These are phyloP conservation scores for Brassica balearica DNA, from an alignment of 441 rosid species.

Conservation along the genomic window DNA sequence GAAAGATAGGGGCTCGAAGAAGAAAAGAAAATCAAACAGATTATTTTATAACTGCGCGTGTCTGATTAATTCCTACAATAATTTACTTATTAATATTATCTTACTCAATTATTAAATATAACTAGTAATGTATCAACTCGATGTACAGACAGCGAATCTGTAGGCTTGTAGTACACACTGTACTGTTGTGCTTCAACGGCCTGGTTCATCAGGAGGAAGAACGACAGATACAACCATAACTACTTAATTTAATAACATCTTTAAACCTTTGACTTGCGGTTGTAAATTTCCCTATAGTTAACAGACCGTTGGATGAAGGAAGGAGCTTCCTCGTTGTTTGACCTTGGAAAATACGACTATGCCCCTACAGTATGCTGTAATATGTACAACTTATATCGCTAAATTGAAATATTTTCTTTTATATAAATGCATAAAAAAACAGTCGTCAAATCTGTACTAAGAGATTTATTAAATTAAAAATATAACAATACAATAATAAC, in stretches of 20 bases:
- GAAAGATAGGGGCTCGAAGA: conserved; percentile 32
- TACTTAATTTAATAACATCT: not conserved
- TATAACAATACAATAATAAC: no score
- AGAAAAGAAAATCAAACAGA: conserved; percentile 29
- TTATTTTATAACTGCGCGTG: conserved; percentile 45
- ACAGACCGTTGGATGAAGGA: conserved; percentile 32
- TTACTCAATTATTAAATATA: conserved; percentile 30
- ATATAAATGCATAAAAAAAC: no score
- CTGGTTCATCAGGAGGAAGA: conserved; percentile 34
- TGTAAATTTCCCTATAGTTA: conserved; percentile 28
- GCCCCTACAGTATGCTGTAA: no score
- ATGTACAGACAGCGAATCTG: conserved; percentile 28
- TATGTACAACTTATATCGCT: no score
- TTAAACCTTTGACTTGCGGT: conserved; percentile 43
- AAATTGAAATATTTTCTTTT: no score
- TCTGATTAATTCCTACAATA: conserved; percentile 30
- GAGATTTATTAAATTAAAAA: no score
- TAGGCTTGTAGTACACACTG: not conserved
- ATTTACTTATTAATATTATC: conserved; percentile 14
- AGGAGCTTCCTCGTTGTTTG: not conserved
- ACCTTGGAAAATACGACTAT: no score
- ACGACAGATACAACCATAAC: conserved; percentile 50
- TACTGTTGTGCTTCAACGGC: conserved; percentile 36
- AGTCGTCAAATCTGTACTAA: no score
- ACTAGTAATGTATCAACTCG: no score